Evolutionary conservation across 73 alveolate species (phyloP), one percentile per base, ranked within the genome.

Genomic region (Paramecium sexaurelia): DNA sequence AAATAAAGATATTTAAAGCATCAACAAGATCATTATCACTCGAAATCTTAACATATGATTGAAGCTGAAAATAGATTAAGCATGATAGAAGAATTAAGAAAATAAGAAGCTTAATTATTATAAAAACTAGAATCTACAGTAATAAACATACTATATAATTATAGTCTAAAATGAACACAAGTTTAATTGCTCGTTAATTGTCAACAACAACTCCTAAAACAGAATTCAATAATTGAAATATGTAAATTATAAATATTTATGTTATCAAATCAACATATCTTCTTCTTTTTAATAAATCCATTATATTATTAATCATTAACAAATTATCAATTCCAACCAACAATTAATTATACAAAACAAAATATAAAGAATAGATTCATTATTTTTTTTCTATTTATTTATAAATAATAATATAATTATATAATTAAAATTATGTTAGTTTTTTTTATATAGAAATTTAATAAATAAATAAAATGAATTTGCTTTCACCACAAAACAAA

Each of bases 181-280:
- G 57, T 36, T 10, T 36, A 33, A 32, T 39, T 73, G 87, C 43
- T 36, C 55, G 55, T 17, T 13, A 73, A 73, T 10, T 73, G 26
- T 36, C 87, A 13, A 73, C 87, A 35, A 39, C 87, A 27, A 73
- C 87, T 17, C 87, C 87, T 3, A 73, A 73, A 73, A 36, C 87
- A 73, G 87, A 61, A 19, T 61, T 61, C 19, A 8, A 61, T 61
- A 61, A 61, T 61, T 61, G 83, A 61, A 6, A 10, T 10, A 29
- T 51, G 22, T 51, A 51, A 15, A 17, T 17, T 51, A 51, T 51
- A 15, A n/a, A 51, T 51, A 51, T 51, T 51, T 51, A 51, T 51
- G 6, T n/a, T n/a, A 22, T 51, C 26, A 51, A 51, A 5, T 17
- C 17, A 51, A 51, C 7, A 17, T 51, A 13, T 11, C 11, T 15